Evolutionary conservation across 140 eudicot species (phyloP).

Genomic region (Flaveria floridana): DNA sequence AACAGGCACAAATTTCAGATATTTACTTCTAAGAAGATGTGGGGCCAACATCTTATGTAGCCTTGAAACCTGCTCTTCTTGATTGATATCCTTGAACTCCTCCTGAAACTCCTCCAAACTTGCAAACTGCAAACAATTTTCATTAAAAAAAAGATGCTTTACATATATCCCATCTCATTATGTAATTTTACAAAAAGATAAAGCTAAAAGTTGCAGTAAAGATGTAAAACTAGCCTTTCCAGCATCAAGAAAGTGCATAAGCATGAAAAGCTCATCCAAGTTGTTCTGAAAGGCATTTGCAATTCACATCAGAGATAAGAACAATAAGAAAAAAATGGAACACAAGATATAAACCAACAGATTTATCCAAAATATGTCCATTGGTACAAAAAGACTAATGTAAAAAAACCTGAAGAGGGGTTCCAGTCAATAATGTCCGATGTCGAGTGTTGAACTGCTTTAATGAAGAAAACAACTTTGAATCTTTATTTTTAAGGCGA

Average conservation of each 20-base stretch:
- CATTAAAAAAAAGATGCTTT: neutral
- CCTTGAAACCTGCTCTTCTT: constrained; percentile 96
- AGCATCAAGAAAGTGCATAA: constrained; percentile 98
- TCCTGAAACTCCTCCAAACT: constrained; percentile 97
- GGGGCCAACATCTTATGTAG: constrained; percentile 99
- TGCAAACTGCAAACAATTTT: constrained; percentile 60
- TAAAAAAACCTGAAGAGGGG: constrained; percentile 91
- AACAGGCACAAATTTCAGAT: constrained; percentile 27
- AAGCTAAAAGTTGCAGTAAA: constrained; percentile 17
- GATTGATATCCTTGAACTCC: constrained; percentile 95
- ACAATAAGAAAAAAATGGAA: neutral
- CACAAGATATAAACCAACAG: neutral
- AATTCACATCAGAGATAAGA: constrained; percentile 10
- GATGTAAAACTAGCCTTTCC: constrained; percentile 73
- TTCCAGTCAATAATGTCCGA: constrained; percentile 91
- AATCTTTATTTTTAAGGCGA: constrained; percentile 93
- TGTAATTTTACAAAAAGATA: neutral
- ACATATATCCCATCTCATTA: constrained; percentile 16
- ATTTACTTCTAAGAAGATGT: constrained; percentile 92
- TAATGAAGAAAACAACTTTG: constrained; percentile 76
- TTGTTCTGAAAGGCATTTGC: constrained; percentile 68
- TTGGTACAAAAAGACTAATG: neutral
- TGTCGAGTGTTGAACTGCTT: constrained; percentile 77
- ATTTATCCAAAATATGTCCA: neutral
- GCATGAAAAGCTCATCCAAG: constrained; percentile 98